Evolutionary conservation across 1,139 yeast species (phyloP).

Genomic region (Tardiomyces digboiensis): DNA sequence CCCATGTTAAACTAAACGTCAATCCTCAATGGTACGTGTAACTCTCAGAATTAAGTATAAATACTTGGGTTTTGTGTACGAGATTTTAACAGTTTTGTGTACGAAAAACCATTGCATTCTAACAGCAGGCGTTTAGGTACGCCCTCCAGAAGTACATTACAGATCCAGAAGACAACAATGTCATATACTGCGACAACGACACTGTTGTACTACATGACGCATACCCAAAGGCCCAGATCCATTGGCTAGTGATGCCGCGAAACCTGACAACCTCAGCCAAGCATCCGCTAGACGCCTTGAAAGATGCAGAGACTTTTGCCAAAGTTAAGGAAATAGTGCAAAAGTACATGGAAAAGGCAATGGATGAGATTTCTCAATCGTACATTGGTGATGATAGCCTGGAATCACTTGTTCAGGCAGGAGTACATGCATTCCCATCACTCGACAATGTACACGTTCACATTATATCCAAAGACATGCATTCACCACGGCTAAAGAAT

Average conservation of each 20-base stretch:
- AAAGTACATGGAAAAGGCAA: conserved; percentile 33
- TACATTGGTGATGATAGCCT: conserved; percentile 15
- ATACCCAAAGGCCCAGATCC: conserved; percentile 57
- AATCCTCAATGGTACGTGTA: too few relatives aligned
- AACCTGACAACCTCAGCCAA: conserved; percentile 29
- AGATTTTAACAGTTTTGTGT: too few relatives aligned
- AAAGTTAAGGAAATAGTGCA: conserved; percentile 33
- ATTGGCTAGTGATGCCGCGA: conserved; percentile 54
- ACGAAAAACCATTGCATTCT: too few relatives aligned
- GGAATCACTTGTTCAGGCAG: conserved; percentile 39
- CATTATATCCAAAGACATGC: conserved; percentile 56
- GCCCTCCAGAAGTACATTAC: conserved; percentile 14
- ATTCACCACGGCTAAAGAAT: conserved; percentile 45
- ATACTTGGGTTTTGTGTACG: too few relatives aligned
- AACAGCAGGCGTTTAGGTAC: conserved; percentile 5
- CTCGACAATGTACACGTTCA: conserved; percentile 63
- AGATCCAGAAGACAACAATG: not conserved
- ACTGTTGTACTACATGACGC: conserved; percentile 50
- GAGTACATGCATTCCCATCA: conserved; percentile 68
- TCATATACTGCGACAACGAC: conserved; percentile 20
- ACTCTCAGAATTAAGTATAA: too few relatives aligned
- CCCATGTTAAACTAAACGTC: too few relatives aligned
- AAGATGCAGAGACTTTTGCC: conserved; percentile 27
- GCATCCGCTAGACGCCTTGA: conserved; percentile 49
- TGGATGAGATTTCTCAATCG: conserved; percentile 25